These are phyloP conservation scores for Amauroascus verrucosus DNA, from an alignment of 2,329 filamentous ascomycete species.

Conservation along the genomic window DNA sequence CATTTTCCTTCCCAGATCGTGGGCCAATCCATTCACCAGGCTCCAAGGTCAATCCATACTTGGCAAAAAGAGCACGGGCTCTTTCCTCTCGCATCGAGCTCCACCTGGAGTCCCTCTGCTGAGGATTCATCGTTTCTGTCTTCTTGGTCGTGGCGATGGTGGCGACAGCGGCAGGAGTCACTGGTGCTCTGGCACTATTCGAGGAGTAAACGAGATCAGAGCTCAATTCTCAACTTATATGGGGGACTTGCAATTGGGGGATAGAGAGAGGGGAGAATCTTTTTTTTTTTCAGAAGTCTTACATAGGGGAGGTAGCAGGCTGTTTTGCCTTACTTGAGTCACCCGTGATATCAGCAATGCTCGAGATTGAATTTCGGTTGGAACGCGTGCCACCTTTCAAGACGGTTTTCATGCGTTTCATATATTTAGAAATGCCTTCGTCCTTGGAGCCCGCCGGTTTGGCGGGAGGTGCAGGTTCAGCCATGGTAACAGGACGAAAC, in stretches of 20 bases:
- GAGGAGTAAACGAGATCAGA: neutral
- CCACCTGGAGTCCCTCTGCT: conserved; percentile 24
- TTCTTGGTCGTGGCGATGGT: conserved; percentile 14
- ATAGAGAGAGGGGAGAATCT: neutral
- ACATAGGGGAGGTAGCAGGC: conserved; percentile 4
- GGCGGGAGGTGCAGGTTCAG: conserved; percentile 12
- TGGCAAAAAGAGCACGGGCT: conserved; percentile 37
- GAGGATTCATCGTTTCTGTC: conserved; percentile 6
- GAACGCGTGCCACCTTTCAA: conserved; percentile 26
- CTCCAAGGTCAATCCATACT: conserved; percentile 38
- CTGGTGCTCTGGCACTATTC: neutral
- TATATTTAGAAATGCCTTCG: conserved; percentile 31
- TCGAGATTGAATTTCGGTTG: conserved; percentile 23
- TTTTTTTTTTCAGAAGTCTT: too few species aligned
- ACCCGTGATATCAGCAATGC: conserved; percentile 15
- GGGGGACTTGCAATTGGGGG: neutral
- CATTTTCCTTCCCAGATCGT: conserved; percentile 19
- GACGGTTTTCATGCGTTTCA: conserved; percentile 33
- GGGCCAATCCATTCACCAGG: conserved; percentile 33
- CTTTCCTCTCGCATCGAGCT: conserved; percentile 34
- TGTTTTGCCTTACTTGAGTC: conserved; percentile 20
- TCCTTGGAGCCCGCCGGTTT: conserved; percentile 15
- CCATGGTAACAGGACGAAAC: conserved; percentile 10
- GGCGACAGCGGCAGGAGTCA: neutral
- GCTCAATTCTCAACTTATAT: neutral